Conservation (phyloP, 768 basidiomycete species). For the Clitopilus hobsonii region DNA sequence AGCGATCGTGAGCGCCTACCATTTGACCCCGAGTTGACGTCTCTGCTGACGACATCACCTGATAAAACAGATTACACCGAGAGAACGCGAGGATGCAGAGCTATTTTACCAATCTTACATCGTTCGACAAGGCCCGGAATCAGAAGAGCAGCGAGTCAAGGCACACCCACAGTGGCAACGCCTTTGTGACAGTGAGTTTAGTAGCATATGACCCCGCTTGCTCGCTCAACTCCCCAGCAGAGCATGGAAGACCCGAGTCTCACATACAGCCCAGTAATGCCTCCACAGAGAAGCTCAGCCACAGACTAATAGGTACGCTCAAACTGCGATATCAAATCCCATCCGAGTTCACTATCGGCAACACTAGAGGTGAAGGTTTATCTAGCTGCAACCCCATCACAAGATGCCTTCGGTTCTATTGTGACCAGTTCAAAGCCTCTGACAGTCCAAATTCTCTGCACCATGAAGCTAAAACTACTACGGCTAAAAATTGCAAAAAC, state of each 20-base stretch:
- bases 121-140: constrained; percentile 36
- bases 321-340: neutral
- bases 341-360: neutral
- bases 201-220: constrained; percentile 3
- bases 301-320: constrained; percentile 53
- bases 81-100: constrained; percentile 78
- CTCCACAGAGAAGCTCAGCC: constrained; percentile 49
- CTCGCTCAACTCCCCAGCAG: constrained; percentile 27
- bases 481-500: constrained; percentile 60
- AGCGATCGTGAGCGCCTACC: constrained; percentile 42
- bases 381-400: constrained; percentile 2
- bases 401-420: neutral
- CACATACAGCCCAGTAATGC: constrained; percentile 17
- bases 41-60: neutral
- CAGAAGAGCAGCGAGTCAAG: constrained; percentile 37
- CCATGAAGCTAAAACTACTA: constrained; percentile 62
- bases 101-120: constrained; percentile 75
- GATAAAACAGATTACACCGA: constrained; percentile 51
- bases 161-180: constrained; percentile 63
- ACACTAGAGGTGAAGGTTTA: constrained; percentile 10
- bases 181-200: constrained; percentile 55
- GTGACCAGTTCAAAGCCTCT: constrained; percentile 19
- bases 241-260: constrained; percentile 51
- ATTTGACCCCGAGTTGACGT: constrained; percentile 3
- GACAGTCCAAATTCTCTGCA: constrained; percentile 56